Percentiles rank a stretch among this genome's conserved stretches.
Conservation (phyloP, 2,329 filamentous ascomycete species). For the Colletotrichum tropicale region DNA sequence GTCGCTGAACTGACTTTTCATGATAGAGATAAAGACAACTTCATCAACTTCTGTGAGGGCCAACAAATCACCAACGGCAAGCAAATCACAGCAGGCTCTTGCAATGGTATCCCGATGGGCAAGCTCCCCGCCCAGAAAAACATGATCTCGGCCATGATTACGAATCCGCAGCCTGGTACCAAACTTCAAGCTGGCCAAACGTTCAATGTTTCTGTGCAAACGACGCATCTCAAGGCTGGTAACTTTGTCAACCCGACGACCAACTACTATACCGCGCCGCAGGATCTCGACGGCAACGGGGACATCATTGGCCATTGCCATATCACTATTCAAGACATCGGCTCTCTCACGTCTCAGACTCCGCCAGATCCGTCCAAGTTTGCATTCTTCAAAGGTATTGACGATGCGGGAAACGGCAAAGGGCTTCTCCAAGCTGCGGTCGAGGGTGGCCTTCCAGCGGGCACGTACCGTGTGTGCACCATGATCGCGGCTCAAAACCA, state of each 20-base stretch:
- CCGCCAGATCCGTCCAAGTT: slow-evolving; percentile 45
- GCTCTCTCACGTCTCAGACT: slow-evolving; percentile 37
- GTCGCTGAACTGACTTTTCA: not conserved
- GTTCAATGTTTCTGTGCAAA: slow-evolving; percentile 54
- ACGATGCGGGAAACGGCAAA: slow-evolving; percentile 51
- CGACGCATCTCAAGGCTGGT: slow-evolving; percentile 54
- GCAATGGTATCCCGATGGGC: slow-evolving; percentile 65
- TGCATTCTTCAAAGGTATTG: slow-evolving; percentile 64
- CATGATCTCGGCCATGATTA: slow-evolving; percentile 62
- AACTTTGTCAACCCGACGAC: slow-evolving; percentile 57
- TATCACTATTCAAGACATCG: slow-evolving; percentile 56
- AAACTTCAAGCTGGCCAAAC: slow-evolving; percentile 39
- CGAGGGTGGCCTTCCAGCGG: slow-evolving; percentile 48
- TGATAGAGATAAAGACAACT: slow-evolving; percentile 45
- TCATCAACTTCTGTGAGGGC: slow-evolving; percentile 64
- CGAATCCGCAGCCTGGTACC: slow-evolving; percentile 45
- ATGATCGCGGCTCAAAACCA: slow-evolving; percentile 56
- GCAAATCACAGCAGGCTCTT: slow-evolving; percentile 54
- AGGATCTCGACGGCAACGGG: slow-evolving; percentile 47
- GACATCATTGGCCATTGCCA: slow-evolving; percentile 50
- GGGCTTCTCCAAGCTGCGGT: slow-evolving; percentile 50
- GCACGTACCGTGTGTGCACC: slow-evolving; percentile 55
- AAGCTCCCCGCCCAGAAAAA: slow-evolving; percentile 52
- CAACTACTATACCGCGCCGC: slow-evolving; percentile 61
- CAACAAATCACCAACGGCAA: slow-evolving; percentile 59